These are phyloP conservation scores for Euptelea pleiosperma DNA, from an alignment of 164 flowering plant genomes.

Conservation along the genomic window DNA sequence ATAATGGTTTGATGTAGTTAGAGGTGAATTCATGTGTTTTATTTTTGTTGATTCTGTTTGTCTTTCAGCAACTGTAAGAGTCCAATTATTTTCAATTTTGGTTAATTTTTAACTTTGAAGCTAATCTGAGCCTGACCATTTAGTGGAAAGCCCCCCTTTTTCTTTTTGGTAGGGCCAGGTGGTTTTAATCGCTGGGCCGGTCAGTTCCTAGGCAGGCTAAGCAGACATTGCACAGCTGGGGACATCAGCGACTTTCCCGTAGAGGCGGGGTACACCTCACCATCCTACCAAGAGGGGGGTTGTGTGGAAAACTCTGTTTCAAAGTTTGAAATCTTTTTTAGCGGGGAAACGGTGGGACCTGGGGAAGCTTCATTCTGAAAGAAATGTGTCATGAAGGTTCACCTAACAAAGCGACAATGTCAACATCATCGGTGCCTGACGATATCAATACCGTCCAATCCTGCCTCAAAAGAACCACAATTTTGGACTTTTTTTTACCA, in stretches of 20 bases:
- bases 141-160: no score
- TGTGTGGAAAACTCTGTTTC: not conserved
- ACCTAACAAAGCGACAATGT: not conserved
- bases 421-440: not conserved
- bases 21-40: not conserved
- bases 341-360: not conserved
- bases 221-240: no score
- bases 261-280: no score
- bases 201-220: no score
- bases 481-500: not conserved
- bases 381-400: not conserved
- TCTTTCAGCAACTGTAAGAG: not conserved
- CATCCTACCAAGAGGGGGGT: no score
- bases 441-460: not conserved
- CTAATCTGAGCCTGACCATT: not conserved
- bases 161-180: no score
- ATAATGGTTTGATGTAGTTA: no score
- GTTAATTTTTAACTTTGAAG: not conserved
- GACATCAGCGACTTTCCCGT: no score
- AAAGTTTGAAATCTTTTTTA: slow-evolving; percentile 2
- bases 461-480: not conserved
- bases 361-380: not conserved
- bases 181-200: no score
- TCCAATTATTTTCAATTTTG: not conserved
- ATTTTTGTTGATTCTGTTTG: not conserved